Percentiles rank a stretch among this genome's conserved stretches.
These are phyloP conservation scores for Tetracentron sinense DNA, from an alignment of 164 flowering plant species.

Conservation along the genomic window DNA sequence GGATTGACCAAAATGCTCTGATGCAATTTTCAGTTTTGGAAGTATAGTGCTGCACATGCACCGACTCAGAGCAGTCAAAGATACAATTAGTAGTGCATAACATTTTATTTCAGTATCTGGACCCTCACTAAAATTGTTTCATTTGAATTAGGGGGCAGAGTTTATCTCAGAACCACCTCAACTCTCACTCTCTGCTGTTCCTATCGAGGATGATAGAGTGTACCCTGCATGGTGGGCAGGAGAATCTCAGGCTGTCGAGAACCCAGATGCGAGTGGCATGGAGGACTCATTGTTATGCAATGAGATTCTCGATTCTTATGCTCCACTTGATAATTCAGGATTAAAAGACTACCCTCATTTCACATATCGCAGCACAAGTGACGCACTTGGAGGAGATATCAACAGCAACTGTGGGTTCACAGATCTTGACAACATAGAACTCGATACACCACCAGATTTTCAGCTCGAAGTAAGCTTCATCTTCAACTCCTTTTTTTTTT, in stretches of 20 bases:
- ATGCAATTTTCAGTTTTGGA: too few relatives aligned
- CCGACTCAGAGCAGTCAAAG: neutral
- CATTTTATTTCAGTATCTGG: neutral
- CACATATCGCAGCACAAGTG: conserved; percentile 9
- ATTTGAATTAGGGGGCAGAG: conserved; percentile 31
- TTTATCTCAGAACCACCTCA: conserved; percentile 14
- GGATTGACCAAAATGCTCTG: too few relatives aligned
- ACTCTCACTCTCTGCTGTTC: conserved; percentile 12
- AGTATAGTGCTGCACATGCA: too few relatives aligned
- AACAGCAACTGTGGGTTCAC: conserved; percentile 30
- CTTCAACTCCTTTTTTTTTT: neutral
- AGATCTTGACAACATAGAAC: conserved; percentile 52
- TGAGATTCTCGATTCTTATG: conserved; percentile 39
- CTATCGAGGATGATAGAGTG: conserved; percentile 19
- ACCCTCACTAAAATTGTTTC: conserved; percentile 6
- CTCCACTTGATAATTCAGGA: conserved; percentile 20
- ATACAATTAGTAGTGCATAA: neutral
- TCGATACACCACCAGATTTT: conserved; percentile 61
- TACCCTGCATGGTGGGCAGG: conserved; percentile 45
- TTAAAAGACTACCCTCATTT: conserved; percentile 12
- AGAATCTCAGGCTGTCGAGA: conserved; percentile 55
- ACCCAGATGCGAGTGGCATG: conserved; percentile 17
- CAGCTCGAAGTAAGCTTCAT: conserved; percentile 43
- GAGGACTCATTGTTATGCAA: conserved; percentile 45
- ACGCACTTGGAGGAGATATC: conserved; percentile 14